Base-by-base conservation (phyloP, 345 rosid genomes). In the Erucastrum elatum region DNA sequence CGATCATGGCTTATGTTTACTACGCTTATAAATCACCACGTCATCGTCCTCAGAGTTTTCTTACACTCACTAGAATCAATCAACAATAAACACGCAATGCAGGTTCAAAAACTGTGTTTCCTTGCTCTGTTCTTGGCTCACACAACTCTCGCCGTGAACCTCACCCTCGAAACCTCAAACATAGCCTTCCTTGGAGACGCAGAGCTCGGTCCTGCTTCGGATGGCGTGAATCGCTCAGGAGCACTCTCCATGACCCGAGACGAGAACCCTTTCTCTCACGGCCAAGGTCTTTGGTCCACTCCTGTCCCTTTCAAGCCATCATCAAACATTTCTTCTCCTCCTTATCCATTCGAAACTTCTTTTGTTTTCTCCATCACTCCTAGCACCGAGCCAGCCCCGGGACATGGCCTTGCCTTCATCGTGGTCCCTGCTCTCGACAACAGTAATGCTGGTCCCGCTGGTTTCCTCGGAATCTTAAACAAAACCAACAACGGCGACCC, bases 101-200 rank as follows among this genome's bases (percentile, higher is more conserved):
- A 71, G 21, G n/a, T 71, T 21, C 55, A 1, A 34, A 58, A 58
- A 33, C 55, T 58, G 35, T 71, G 55, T 35, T 71, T 71, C 33
- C 75, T 71, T 71, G 75, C 66, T 71, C 66, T 71, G 9, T 0
- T 71, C 34, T 71, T 71, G 60, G 53, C 34, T 56, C 34, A 71
- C 65, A 71, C 75, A 34, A 2, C 65, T 34, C 9, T 17, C 2
- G 65, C 75, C 4, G 35, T 71, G 25, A 58, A 58, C 0, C 21
- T 71, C 34, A 71, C 7, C 75, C 65, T 71, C 53, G 27, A 58
- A 71, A 34, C 30, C 65, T 71, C 66, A 1, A 31, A 62, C 39
- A 6, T 63, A 3, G 37, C 37, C 66, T 62, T 62, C 66, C 66
- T 62, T 0, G 66, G 66, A 62, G 66, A 30, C 66, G 66, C 66